Evolutionary conservation across 257 asterid species (phyloP).

Genomic region (Haberlea rhodopensis): DNA sequence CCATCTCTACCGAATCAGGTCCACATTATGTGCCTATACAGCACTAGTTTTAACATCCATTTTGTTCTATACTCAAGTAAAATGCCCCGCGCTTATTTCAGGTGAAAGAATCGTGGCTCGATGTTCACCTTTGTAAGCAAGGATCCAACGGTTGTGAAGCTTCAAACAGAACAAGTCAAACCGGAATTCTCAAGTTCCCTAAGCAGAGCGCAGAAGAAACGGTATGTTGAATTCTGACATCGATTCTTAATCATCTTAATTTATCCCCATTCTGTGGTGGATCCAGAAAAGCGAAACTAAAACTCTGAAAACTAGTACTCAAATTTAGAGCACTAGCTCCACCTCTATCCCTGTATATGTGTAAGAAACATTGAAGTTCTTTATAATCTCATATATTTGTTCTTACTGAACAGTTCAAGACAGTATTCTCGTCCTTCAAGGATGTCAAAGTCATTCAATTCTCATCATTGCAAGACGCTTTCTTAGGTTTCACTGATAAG

Average conservation of each 20-base stretch:
- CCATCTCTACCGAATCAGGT: slow-evolving; percentile 82
- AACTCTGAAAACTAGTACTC: too few species aligned
- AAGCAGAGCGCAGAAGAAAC: slow-evolving; percentile 71
- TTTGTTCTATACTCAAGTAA: slow-evolving; percentile 17
- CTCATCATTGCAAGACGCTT: slow-evolving; percentile 89
- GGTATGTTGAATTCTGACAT: slow-evolving; percentile 44
- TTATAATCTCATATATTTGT: slow-evolving; percentile 7
- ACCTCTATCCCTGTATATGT: too few species aligned
- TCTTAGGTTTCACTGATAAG: slow-evolving; percentile 83
- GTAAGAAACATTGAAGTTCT: too few species aligned
- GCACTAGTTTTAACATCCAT: not conserved
- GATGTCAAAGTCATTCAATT: slow-evolving; percentile 86
- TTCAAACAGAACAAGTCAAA: slow-evolving; percentile 56
- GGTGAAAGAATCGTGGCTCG: slow-evolving; percentile 94
- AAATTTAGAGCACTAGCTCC: too few species aligned
- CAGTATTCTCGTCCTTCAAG: slow-evolving; percentile 67
- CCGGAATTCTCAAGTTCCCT: slow-evolving; percentile 69
- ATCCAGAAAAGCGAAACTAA: not conserved
- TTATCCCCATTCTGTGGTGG: not conserved
- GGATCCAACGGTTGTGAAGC: slow-evolving; percentile 72
- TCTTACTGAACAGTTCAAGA: slow-evolving; percentile 59
- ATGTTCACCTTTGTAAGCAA: slow-evolving; percentile 85
- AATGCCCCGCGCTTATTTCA: slow-evolving; percentile 31
- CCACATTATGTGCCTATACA: slow-evolving; percentile 9
- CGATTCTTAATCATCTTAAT: not conserved